Conservation (phyloP, 2,329 filamentous ascomycete species). For the Bipolaris victoriae region DNA sequence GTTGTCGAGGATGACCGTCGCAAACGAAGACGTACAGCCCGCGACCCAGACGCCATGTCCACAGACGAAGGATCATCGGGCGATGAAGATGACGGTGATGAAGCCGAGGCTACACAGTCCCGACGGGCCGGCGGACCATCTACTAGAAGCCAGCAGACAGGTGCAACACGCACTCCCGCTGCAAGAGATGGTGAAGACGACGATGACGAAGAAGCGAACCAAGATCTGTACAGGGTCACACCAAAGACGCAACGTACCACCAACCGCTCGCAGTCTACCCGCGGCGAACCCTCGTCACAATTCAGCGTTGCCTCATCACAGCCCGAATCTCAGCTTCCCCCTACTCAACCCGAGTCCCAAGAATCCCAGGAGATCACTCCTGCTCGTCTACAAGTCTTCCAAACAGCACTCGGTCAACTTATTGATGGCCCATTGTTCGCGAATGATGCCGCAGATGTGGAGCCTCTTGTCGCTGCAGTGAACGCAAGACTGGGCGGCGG, state of each 20-base stretch:
- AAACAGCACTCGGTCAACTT: constrained; percentile 79
- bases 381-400: constrained; percentile 75
- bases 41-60: constrained; percentile 61
- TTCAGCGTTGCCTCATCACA: constrained; percentile 80
- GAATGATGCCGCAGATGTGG: constrained; percentile 80
- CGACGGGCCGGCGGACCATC: constrained; percentile 49
- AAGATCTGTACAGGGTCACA: constrained; percentile 61
- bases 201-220: constrained; percentile 59
- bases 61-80: constrained; percentile 65
- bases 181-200: constrained; percentile 53
- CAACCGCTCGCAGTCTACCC: constrained; percentile 36
- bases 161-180: constrained; percentile 39
- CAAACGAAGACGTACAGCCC: constrained; percentile 80
- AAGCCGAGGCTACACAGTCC: constrained; percentile 34
- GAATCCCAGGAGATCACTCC: constrained; percentile 60
- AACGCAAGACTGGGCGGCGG: constrained; percentile 72
- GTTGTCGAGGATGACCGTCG: constrained; percentile 78
- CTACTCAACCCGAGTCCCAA: constrained; percentile 56
- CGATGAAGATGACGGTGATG: constrained; percentile 65
- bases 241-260: constrained; percentile 56
- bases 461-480: constrained; percentile 76
- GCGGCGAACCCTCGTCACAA: constrained; percentile 57
- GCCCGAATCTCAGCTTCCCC: constrained; percentile 72
- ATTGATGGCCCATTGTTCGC: constrained; percentile 84
- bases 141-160: constrained; percentile 42